Base-by-base conservation (phyloP, 441 rosid genomes). In the Populus tomentosa region DNA sequence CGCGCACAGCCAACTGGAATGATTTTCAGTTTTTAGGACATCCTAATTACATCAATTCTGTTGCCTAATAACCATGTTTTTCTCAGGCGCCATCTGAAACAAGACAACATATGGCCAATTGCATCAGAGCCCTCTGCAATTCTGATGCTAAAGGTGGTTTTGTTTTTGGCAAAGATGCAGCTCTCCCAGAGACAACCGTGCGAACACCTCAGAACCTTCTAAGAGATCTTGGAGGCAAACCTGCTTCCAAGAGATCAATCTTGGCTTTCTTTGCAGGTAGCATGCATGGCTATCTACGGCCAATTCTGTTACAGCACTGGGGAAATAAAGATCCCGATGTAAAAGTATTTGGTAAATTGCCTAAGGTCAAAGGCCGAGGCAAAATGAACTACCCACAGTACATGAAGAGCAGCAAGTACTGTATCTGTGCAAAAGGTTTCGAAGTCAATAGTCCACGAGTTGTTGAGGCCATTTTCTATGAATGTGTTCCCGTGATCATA, bases 381-480 rank as follows among this genome's bases (percentile, higher is more conserved):
- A 85, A 88, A 74, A 88, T 75, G 87, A 90, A 86, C 84, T 94
- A 92, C 80, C 35, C 83, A 33, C 88, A 89, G 75, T 79, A 89
- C 85, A 92, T 92, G 98, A 89, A 89, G 87, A 91, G 90, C 84
- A 92, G 95, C 90, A 94, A 89, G 85, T 94, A 92, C 78, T 94
- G 98, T 78, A 89, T 94, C 42, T 94, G 98, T 74, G 90, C 98
- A 7, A 90, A 88, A 85, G 98, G 97, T 64, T 91, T 86, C 14
- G 98, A 92, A 86, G 98, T 91, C 33, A 92, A 94, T 75, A 91
- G 98, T 79, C 98, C 98, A 23, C 81, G 98, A 40, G 89, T 94
- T 4, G 98, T 92, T 75, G 98, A 94, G 84, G 94, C 98, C 42
- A 80, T 94, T 75, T 86, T 91, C 82, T 89, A 26, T 26, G 26